Evolutionary conservation across 192 early-diverging fungal species (phyloP), one percentile per base, ranked within the genome.

Genomic region (Umbelopsis ramanniana): DNA sequence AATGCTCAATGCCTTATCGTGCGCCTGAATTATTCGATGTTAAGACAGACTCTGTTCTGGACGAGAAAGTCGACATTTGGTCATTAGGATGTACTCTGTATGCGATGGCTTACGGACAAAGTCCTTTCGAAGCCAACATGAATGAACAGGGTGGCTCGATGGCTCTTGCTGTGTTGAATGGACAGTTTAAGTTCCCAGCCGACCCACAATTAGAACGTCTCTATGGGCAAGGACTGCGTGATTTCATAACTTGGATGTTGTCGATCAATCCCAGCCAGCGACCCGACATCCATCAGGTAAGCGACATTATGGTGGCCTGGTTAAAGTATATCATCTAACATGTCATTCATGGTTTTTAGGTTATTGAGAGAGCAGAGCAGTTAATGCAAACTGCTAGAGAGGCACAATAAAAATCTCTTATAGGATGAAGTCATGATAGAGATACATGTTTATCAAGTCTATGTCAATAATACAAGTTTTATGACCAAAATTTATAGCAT

Each of bases 1-100:
- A 86, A 66, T 90, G 90, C 66, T 84, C 91, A 1, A 89, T 92
- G 91, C 84, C 91, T 53, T 93, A 92, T 63, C 79, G 92, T 9
- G 91, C 92, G 15, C 92, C 92, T 1, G 92, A 93, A 73, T 80
- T 93, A 29, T 93, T 93, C 79, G 92, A 93, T 79, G 91, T 93
- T 46, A 89, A 90, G 69, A 82, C 85, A 0, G 88, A 79, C 1
- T 71, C 77, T 1, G 74, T 73, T 10, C 67, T 93, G 46, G 89
- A 91, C 68, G 88, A 90, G 74, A 87, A 90, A 53, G 88, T 90
- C 19, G 92, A 93, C 74, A 84, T 93, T n/a, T 93, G 92, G 92
- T 84, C 84, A 3, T 79, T 93, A 11, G 92, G 92, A 6, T 92
- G 91, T 69, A 86, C 88, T 6, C 69, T 92, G 37, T 93, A 90